Evolutionary conservation across 345 rosid species (phyloP).

Genomic region (Luvunga scandens): DNA sequence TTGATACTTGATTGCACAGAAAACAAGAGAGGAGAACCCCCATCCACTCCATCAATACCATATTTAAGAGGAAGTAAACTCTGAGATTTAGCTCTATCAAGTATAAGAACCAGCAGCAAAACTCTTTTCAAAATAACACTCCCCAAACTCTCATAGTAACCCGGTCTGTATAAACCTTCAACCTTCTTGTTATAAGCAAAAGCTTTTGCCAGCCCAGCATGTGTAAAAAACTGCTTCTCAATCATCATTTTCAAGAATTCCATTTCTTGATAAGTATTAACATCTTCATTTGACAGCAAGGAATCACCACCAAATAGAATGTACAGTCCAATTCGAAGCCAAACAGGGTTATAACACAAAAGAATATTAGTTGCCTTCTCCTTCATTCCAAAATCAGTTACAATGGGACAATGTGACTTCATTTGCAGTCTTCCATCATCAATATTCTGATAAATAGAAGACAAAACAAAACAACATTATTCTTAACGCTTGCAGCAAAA

Average conservation of each 20-base stretch:
- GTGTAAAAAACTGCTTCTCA: constrained; percentile 74
- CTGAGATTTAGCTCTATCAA: constrained; percentile 79
- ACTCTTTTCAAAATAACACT: constrained; percentile 79
- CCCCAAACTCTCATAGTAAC: constrained; percentile 86
- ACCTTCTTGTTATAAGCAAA: constrained; percentile 93
- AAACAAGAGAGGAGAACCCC: constrained; percentile 88
- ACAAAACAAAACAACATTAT: background rate
- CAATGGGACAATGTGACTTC: constrained; percentile 84
- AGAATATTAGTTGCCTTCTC: constrained; percentile 62
- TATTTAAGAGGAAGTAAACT: constrained; percentile 71
- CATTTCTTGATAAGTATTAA: constrained; percentile 49
- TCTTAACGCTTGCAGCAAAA: background rate
- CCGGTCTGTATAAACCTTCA: constrained; percentile 88
- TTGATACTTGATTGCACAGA: constrained; percentile 50
- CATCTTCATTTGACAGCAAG: constrained; percentile 52
- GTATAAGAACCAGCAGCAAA: constrained; percentile 68
- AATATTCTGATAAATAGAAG: constrained; percentile 52
- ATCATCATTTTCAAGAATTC: constrained; percentile 74
- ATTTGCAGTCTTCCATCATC: constrained; percentile 89
- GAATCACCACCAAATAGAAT: constrained; percentile 83
- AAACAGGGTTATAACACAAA: constrained; percentile 69
- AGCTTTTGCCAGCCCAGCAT: constrained; percentile 65
- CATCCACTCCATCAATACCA: constrained; percentile 91
- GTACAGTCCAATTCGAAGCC: constrained; percentile 82
- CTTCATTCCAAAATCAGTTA: constrained; percentile 87